Evolutionary conservation across 2,329 filamentous ascomycete genomes (phyloP).

Genomic region (Colletotrichum eremochloae): DNA sequence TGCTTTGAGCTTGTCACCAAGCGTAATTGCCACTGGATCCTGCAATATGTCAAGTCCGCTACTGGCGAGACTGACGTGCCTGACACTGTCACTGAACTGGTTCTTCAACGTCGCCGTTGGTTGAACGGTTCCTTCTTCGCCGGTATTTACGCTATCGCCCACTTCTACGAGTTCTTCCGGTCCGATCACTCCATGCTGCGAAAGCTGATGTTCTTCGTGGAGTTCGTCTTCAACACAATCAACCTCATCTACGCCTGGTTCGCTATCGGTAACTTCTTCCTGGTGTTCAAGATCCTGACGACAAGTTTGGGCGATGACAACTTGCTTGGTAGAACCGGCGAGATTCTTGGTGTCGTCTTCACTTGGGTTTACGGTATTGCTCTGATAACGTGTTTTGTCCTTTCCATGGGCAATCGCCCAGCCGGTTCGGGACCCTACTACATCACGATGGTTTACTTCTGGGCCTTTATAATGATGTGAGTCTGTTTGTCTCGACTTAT

Average conservation of each 20-base stretch:
- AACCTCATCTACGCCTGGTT: conserved; percentile 99
- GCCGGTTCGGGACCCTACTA: conserved; percentile 95
- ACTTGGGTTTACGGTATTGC: conserved; percentile 96
- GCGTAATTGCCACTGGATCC: conserved; percentile 95
- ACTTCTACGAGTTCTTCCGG: conserved; percentile 96
- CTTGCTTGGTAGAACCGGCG: conserved; percentile 82
- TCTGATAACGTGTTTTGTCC: conserved; percentile 92
- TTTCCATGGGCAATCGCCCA: conserved; percentile 93
- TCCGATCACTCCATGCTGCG: conserved; percentile 89
- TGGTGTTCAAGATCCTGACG: conserved; percentile 97
- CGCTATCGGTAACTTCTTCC: conserved; percentile 97
- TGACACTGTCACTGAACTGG: conserved; percentile 92
- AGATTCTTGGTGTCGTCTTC: conserved; percentile 88
- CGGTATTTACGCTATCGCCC: conserved; percentile 92
- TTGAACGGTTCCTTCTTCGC: conserved; percentile 99
- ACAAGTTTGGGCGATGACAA: conserved; percentile 79
- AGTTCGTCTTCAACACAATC: conserved; percentile 93
- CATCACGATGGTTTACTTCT: conserved; percentile 98
- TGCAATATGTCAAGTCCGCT: conserved; percentile 98
- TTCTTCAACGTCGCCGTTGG: conserved; percentile 96
- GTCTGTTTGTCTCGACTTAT: conserved; percentile 48
- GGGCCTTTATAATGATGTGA: conserved; percentile 93
- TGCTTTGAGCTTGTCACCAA: conserved; percentile 99
- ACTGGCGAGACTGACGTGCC: conserved; percentile 98
- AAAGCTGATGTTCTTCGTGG: conserved; percentile 90